Base-by-base conservation (phyloP, 805 yeast genomes). In the Hanseniaspora vineae region DNA sequence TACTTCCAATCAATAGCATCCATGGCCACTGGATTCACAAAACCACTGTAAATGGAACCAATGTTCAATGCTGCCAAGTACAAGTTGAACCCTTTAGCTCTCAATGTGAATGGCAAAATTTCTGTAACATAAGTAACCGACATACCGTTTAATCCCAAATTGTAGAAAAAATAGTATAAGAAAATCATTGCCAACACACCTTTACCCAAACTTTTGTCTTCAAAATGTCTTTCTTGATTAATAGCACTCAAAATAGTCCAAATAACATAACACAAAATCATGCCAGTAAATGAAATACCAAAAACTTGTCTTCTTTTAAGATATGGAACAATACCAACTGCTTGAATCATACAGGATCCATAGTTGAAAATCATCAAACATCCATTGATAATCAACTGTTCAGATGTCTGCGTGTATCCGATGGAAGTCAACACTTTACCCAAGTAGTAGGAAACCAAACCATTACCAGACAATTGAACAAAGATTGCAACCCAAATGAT, bases 111-210 rank as follows among this genome's bases (percentile, higher is more conserved):
- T 44, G 71, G 64, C 45, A 61, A 51, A 35, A 62, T 61, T 56
- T 71, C 78, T 39, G 78, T 70, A 46, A 68, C 54, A 56, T 73
- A 74, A 42, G 71, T 54, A 55, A 58, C 66, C 45, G 76, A 73
- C 47, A 72, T 62, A 45, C 76, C 76, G 49, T 71, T 70, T 46
- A 62, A 55, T 35, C 72, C 73, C 42, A 66, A 58, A 53, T 70
- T 64, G 59, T 72, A 73, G 39, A 65, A 62, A 46, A 59, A 54
- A 58, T 67, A 65, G 67, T 64, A 72, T 33, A 73, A 54, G 67
- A 72, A 75, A 45, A 76, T 70, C 73, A 74, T 70, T 8, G 74
- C 73, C 56, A 68, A 64, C 18, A 72, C 75, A 51, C 75, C 79
- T 48, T 64, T 62, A 39, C 71, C 73, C 23, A 67, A 58, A 2